Base-by-base conservation (phyloP, 2,329 filamentous ascomycete genomes). In the Basipetospora chlamydospora region DNA sequence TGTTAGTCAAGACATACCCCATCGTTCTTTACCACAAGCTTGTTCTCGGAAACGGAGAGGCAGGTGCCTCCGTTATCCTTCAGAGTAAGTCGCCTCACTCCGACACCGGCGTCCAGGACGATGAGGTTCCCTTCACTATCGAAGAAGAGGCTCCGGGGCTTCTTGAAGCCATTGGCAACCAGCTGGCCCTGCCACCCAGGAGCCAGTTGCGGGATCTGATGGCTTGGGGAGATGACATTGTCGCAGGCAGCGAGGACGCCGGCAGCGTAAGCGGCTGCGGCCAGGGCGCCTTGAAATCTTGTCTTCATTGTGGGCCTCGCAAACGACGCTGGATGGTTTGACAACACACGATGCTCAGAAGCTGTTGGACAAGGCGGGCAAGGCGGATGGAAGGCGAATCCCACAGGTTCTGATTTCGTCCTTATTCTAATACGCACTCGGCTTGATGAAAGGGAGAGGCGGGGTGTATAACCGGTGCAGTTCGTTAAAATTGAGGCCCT, bases 51-150 rank as follows among this genome's bases (percentile, higher is more conserved):
- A 12, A 60, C 51, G n/a, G 47, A 48, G 25, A 65, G 41, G 44
- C 64, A 67, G 0, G 57, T 63, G 5, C 50, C 54, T 12, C 58
- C 59, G 22, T 57, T 43, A 37, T 67, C 64, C 3, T 56, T 46
- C 22, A 68, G 49, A 2, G 47, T 48, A 29, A 68, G 39, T 20
- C 53, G 59, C 12, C 54, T 46, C 23, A 70, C 53, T 3, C 66
- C 65, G 2, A 46, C 48, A 6, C 59, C 56, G 1, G 51, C 44
- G 35, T 67, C 59, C 28, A 68, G 49, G 12, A 69, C 56, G 3
- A 71, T 51, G 11, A 71, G 51, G 3, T 54, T 59, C 4, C 64
- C 64, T 23, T 53, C 50, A 4, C 41, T 45, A 42, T 71, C 67
- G 38, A 70, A 62, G 5, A 58, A 46, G 34, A 70, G 55, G 32